These are phyloP conservation scores for Globisporangium cylindrosporum DNA, from an alignment of 352 stramenopile species.

Conservation along the genomic window DNA sequence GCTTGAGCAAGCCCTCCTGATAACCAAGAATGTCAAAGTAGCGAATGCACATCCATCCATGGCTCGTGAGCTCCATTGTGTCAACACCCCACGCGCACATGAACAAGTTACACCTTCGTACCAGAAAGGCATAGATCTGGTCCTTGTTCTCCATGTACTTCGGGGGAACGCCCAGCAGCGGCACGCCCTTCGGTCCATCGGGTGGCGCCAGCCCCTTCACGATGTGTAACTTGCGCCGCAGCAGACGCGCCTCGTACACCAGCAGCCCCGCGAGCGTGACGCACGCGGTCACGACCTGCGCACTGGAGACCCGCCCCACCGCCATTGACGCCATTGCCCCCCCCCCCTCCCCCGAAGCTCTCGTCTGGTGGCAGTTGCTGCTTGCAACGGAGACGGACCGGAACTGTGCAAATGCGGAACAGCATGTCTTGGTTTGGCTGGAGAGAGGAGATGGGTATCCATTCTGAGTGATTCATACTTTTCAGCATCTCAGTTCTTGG, in stretches of 20 bases:
- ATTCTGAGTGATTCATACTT: too few species aligned
- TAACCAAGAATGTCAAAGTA: neutral
- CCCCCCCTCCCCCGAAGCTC: neutral
- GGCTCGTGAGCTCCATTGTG: neutral
- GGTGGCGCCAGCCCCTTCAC: conserved; percentile 37
- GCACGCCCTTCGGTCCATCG: conserved; percentile 33
- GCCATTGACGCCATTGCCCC: neutral
- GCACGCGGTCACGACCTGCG: neutral
- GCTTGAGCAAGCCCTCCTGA: conserved; percentile 36
- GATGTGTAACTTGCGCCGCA: conserved; percentile 51
- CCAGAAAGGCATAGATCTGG: conserved; percentile 56
- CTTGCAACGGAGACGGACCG: too few species aligned
- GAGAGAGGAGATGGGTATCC: too few species aligned
- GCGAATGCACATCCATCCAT: neutral
- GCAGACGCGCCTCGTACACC: neutral
- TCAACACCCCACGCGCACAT: neutral
- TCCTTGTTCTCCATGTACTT: conserved; percentile 43
- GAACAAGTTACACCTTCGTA: neutral
- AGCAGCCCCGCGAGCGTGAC: conserved; percentile 2
- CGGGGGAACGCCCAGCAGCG: conserved; percentile 50
- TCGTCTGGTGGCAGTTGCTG: neutral
- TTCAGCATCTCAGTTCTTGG: too few species aligned
- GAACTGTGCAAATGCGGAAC: too few species aligned
- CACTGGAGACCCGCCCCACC: neutral
- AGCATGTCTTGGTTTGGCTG: too few species aligned